Evolutionary conservation across 768 basidiomycete genomes (phyloP), one percentile per base, ranked within the genome.

Genomic region (Rhizopogon vesiculosus): DNA sequence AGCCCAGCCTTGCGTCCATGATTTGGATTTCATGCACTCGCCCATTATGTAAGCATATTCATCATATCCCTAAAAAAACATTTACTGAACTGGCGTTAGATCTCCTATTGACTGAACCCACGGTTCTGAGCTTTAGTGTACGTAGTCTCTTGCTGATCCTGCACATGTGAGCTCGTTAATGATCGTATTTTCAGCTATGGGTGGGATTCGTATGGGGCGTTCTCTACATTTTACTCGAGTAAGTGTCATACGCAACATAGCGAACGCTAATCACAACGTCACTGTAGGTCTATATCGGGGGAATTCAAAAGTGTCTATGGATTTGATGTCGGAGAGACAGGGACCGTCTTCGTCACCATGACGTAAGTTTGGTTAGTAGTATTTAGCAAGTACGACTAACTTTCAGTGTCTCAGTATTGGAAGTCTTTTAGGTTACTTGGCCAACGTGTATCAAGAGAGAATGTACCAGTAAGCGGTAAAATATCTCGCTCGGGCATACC

Each of bases 121-220:
- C 87, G 35, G 90, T 93, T 3, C 69, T 79, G 3, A 84, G 83
- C 61, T 88, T 93, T 64, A 86, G 83, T 63, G 87, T 88, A 64
- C 42, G 81, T 18, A 69, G 42, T 25, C 13, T 8, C 55, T 48
- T 2, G 5, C 38, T 40, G n/a, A 25, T 16, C 40, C 44, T 8
- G 16, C 10, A 15, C 15, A 7, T 0, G 22, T 33, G 66, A 88
- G 85, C 63, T 86, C n/a, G 86, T 84, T 56, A 78, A 80, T 0
- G 31, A 33, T 33, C 10, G 6, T 33, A 33, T 33, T 33, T 33
- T 10, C 10, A 33, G 31, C 8, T 33, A 33, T 33, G 31, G 31
- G 31, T 33, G 31, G 31, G 31, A 8, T 33, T 33, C 31, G 31
- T 33, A 33, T 93, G 90, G 89, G 90, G 89, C 0, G 79, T 89